Evolutionary conservation across 352 stramenopile species (phyloP).

Genomic region (Globisporangium parvum): DNA sequence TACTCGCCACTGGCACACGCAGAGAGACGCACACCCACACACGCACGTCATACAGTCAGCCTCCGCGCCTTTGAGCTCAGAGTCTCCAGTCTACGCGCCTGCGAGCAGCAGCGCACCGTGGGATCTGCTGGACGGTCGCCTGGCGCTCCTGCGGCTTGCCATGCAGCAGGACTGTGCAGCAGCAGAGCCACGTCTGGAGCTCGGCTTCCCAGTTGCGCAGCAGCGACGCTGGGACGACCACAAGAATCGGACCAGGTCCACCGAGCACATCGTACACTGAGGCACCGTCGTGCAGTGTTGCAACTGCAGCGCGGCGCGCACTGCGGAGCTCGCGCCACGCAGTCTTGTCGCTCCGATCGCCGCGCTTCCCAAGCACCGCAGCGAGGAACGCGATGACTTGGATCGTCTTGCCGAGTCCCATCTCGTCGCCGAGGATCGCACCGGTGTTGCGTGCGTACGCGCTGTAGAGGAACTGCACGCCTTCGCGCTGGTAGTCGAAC

Average conservation of each 20-base stretch:
- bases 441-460: conserved; percentile 44
- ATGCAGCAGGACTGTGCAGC: conserved; percentile 51
- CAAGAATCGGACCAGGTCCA: conserved; percentile 88
- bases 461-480: conserved; percentile 57
- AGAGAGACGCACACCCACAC: not conserved
- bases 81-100: not conserved
- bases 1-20: conserved; percentile 39
- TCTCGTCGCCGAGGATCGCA: conserved; percentile 98
- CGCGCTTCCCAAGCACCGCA: conserved; percentile 87
- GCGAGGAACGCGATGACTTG: conserved; percentile 93
- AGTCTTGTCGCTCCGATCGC: conserved; percentile 93
- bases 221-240: conserved; percentile 96
- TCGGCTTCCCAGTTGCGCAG: conserved; percentile 99
- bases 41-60: not conserved
- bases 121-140: conserved; percentile 53
- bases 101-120: conserved; percentile 58
- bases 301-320: conserved; percentile 70
- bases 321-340: conserved; percentile 92
- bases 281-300: not conserved
- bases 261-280: conserved; percentile 14
- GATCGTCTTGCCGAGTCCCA: conserved; percentile 93
- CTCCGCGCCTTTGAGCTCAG: not conserved
- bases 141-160: conserved; percentile 53
- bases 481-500: conserved; percentile 71
- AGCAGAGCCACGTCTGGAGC: conserved; percentile 93